Percentiles rank a stretch among this genome's conserved stretches.
Evolutionary conservation across 306 rosid species (phyloP).

Genomic region (Elaeagnus macrophylla): DNA sequence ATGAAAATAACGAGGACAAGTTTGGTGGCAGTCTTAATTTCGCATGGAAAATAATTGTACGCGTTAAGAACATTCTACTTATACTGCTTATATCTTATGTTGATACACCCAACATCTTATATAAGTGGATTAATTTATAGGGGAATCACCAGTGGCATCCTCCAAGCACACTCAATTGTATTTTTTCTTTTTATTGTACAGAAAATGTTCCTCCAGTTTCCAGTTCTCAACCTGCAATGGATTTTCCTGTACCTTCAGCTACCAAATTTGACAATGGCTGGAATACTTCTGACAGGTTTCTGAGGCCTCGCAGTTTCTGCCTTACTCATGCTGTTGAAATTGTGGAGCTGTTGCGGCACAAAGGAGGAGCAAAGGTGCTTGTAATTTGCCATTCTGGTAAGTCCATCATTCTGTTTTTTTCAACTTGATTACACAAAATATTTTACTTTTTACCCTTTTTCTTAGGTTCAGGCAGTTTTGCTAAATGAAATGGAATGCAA

Average conservation of each 20-base stretch:
- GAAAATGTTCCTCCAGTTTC: conserved; percentile 38
- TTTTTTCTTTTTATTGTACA: conserved; percentile 35
- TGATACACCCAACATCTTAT: too few relatives aligned
- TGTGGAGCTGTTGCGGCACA: conserved; percentile 67
- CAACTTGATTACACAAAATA: neutral
- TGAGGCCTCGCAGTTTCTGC: conserved; percentile 91
- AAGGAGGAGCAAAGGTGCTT: conserved; percentile 85
- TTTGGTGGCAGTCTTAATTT: conserved; percentile 1
- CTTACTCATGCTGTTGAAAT: conserved; percentile 79
- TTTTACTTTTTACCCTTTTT: neutral
- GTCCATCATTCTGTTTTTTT: conserved; percentile 4
- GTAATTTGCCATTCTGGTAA: conserved; percentile 95
- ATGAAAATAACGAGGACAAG: neutral
- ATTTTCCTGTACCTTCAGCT: conserved; percentile 29
- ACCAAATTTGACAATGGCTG: conserved; percentile 32
- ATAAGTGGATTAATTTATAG: too few relatives aligned
- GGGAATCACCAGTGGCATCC: too few relatives aligned
- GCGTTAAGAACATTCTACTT: neutral
- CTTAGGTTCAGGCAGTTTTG: neutral
- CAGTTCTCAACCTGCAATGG: conserved; percentile 25
- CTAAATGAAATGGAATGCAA: neutral
- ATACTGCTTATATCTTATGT: too few relatives aligned
- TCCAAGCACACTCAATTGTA: conserved; percentile 14
- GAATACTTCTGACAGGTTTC: conserved; percentile 46
- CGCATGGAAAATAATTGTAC: neutral